Evolutionary conservation across 345 rosid species (phyloP).

Genomic region (Arabidopsis suecica): DNA sequence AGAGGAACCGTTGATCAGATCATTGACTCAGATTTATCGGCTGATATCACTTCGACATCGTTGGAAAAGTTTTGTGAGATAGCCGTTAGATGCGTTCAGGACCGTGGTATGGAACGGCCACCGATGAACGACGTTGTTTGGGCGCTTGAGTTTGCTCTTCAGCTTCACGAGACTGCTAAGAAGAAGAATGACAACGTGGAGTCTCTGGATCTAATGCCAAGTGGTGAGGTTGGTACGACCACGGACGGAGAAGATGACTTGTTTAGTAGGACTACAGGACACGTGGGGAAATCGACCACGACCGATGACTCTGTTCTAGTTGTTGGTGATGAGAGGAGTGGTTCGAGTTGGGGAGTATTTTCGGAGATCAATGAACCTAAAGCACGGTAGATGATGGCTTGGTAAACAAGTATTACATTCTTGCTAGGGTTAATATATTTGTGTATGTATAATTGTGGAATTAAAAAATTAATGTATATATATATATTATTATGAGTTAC

Average conservation of each 20-base stretch:
- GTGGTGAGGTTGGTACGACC: slow-evolving; percentile 20
- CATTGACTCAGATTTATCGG: slow-evolving; percentile 49
- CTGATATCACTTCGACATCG: slow-evolving; percentile 41
- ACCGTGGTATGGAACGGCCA: slow-evolving; percentile 46
- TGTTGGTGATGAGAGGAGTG: slow-evolving; percentile 11
- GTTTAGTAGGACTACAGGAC: slow-evolving; percentile 32
- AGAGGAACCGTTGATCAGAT: slow-evolving; percentile 47
- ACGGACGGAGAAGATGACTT: slow-evolving; percentile 27
- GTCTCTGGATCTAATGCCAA: neutral
- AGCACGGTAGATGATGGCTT: slow-evolving; percentile 24
- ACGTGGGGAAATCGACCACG: slow-evolving; percentile 5
- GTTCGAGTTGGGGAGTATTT: slow-evolving; percentile 38
- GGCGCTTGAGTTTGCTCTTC: slow-evolving; percentile 48
- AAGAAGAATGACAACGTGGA: slow-evolving; percentile 16
- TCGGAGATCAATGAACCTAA: slow-evolving; percentile 39
- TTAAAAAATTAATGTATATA: neutral
- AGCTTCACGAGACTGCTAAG: slow-evolving; percentile 37
- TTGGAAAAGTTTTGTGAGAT: slow-evolving; percentile 54
- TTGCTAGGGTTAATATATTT: neutral
- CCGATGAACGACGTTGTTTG: slow-evolving; percentile 53
- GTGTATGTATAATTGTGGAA: neutral
- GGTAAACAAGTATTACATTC: neutral
- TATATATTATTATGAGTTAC: neutral
- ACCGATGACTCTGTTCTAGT: slow-evolving; percentile 13
- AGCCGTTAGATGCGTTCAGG: slow-evolving; percentile 49